Percentiles rank a stretch among this genome's conserved stretches.
Evolutionary conservation across 768 basidiomycete species (phyloP).

Genomic region (Plicaturopsis crispa): DNA sequence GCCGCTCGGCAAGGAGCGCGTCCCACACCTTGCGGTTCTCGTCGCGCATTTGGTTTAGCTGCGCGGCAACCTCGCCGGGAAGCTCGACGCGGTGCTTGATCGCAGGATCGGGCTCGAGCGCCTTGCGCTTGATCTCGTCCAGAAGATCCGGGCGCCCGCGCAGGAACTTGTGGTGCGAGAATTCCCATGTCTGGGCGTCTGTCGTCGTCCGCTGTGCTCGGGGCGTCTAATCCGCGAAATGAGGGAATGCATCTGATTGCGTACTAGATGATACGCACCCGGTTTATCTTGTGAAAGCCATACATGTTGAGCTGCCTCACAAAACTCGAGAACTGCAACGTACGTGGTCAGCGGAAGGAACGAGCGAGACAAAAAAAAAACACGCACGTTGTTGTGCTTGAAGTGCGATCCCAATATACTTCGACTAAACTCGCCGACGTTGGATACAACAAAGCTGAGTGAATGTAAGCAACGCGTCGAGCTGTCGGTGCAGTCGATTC

Average conservation of each 20-base stretch:
- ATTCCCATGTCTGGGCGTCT: constrained; percentile 83
- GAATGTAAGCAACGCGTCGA: too few relatives aligned
- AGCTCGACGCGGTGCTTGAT: constrained; percentile 69
- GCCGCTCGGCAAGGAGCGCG: constrained; percentile 44
- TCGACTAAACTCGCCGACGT: constrained; percentile 80
- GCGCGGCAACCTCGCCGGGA: constrained; percentile 71
- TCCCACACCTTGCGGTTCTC: constrained; percentile 64
- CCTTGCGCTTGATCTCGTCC: constrained; percentile 83
- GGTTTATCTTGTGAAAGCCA: constrained; percentile 91
- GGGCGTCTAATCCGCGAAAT: constrained; percentile 62
- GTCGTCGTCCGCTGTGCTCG: constrained; percentile 77
- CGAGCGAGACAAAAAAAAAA: constrained; percentile 4
- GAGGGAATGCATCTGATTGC: constrained; percentile 2
- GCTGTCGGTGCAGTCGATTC: too few relatives aligned
- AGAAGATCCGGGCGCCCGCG: constrained; percentile 74
- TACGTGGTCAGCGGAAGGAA: constrained; percentile 6
- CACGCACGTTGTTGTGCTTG: constrained; percentile 81
- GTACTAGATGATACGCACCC: constrained; percentile 39
- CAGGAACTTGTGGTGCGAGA: constrained; percentile 81
- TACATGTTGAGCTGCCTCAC: constrained; percentile 96
- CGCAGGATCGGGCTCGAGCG: constrained; percentile 71
- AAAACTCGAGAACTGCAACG: constrained; percentile 78
- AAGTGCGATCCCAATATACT: constrained; percentile 83
- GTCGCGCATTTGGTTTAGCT: constrained; percentile 62
- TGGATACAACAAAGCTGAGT: constrained; percentile 83